phyloP scores from a whole-genome alignment of 805 yeast species.

The Ogataea pini region DNA sequence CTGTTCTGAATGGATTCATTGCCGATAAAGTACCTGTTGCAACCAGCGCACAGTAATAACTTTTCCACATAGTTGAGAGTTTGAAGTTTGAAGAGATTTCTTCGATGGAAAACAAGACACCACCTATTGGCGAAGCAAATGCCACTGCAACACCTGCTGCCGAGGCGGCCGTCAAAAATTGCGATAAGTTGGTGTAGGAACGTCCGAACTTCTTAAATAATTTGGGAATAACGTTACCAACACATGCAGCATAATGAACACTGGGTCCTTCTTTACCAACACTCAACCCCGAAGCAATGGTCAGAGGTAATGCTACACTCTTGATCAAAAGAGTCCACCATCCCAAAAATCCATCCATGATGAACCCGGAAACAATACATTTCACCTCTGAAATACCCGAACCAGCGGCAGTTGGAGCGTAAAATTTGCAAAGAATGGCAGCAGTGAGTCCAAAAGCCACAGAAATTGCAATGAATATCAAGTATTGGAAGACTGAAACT shows the following conservation, averaged over 20 bases:
- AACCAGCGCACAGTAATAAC: conserved; percentile 85
- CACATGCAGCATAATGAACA: conserved; percentile 96
- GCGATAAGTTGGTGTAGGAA: conserved; percentile 48
- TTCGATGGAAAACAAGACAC: conserved; percentile 90
- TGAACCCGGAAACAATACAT: conserved; percentile 89
- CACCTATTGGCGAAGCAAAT: conserved; percentile 95
- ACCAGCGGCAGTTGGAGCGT: conserved; percentile 93
- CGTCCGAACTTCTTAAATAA: conserved; percentile 47
- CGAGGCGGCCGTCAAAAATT: conserved; percentile 81
- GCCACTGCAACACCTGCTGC: conserved; percentile 99
- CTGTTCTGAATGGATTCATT: conserved; percentile 90
- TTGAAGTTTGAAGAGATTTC: conserved; percentile 80
- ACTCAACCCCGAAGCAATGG: conserved; percentile 89
- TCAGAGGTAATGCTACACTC: conserved; percentile 78
- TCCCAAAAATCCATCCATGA: conserved; percentile 72
- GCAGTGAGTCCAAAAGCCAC: conserved; percentile 62
- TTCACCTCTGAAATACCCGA: conserved; percentile 97
- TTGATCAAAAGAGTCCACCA: conserved; percentile 73
- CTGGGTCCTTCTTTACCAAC: conserved; percentile 98
- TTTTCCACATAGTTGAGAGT: conserved; percentile 81
- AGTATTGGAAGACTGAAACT: conserved; percentile 47
- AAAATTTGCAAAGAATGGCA: conserved; percentile 63
- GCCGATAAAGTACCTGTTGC: conserved; percentile 81
- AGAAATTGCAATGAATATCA: conserved; percentile 60
- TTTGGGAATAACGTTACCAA: conserved; percentile 77